Percentiles rank a stretch among this genome's conserved stretches.
Conservation (phyloP, 192 early-diverging fungal genomes). For the Bifiguratus adelaidae region DNA sequence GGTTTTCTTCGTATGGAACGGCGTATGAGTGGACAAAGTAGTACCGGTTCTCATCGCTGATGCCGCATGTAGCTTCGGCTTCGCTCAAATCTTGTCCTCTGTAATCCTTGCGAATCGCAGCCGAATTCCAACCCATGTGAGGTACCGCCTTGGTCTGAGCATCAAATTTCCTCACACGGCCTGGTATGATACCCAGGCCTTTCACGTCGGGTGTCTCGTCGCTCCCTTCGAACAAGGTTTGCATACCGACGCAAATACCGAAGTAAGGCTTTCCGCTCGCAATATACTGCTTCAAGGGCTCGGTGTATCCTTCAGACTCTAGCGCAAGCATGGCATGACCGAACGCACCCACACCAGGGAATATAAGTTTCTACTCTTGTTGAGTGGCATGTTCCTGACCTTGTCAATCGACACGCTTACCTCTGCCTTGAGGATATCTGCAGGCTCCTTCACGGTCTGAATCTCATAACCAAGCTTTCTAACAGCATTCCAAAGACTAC, state of each 20-base stretch:
- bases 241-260: constrained; percentile 99
- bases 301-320: constrained; percentile 57
- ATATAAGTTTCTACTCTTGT: constrained; percentile 77
- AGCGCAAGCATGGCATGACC: constrained; percentile 83
- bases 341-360: constrained; percentile 98
- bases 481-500: constrained; percentile 92
- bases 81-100: constrained; percentile 4
- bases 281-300: constrained; percentile 78
- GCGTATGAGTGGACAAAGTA: constrained; percentile 99
- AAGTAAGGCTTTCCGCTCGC: constrained; percentile 83
- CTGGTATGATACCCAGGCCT: constrained; percentile 81
- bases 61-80: constrained; percentile 11
- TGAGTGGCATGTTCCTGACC: not conserved
- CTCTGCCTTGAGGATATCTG: constrained; percentile 85
- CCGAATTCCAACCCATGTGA: constrained; percentile 97
- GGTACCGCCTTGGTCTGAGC: constrained; percentile 74
- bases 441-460: constrained; percentile 54
- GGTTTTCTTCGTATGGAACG: constrained; percentile 43
- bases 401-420: constrained; percentile 31
- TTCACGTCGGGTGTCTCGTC: constrained; percentile 73
- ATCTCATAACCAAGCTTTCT: constrained; percentile 81
- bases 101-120: constrained; percentile 28
- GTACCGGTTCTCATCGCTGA: constrained; percentile 52
- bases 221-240: constrained; percentile 81
- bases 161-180: constrained; percentile 57